These are phyloP conservation scores for Aristolochia contorta DNA, from an alignment of 164 flowering plant genomes.

Conservation along the genomic window DNA sequence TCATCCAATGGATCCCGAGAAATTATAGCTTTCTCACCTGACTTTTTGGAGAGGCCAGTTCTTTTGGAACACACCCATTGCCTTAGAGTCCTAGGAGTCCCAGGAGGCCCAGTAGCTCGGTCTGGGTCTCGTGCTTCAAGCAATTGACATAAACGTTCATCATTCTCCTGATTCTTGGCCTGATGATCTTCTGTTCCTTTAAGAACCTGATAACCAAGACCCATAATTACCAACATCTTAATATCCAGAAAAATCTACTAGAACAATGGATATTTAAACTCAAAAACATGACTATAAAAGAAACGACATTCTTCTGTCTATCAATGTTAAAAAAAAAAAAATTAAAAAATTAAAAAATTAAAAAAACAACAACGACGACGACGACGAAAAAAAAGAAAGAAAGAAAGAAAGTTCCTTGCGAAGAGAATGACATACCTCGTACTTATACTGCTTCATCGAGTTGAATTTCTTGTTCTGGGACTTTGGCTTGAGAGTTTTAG, in stretches of 20 bases:
- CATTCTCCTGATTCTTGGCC: conserved; percentile 16
- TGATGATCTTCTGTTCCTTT: conserved; percentile 9
- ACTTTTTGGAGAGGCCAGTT: conserved; percentile 33
- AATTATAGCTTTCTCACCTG: conserved; percentile 13
- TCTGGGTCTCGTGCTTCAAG: conserved; percentile 19
- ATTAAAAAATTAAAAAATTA: background rate
- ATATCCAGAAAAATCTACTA: too few species aligned
- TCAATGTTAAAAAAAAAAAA: too few species aligned
- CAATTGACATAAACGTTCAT: conserved; percentile 13
- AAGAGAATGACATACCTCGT: conserved; percentile 31
- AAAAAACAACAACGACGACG: too few species aligned
- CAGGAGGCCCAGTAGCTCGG: conserved; percentile 20
- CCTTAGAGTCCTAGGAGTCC: conserved; percentile 29
- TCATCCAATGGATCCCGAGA: conserved; percentile 18
- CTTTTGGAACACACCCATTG: conserved; percentile 55
- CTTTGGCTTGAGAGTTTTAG: conserved; percentile 27
- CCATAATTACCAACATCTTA: background rate
- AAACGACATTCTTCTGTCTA: background rate
- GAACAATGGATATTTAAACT: too few species aligned
- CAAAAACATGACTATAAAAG: background rate
- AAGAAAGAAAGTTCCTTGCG: conserved; percentile 1
- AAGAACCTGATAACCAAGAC: conserved; percentile 27
- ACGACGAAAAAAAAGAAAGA: too few species aligned
- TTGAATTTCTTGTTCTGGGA: conserved; percentile 23
- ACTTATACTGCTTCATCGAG: conserved; percentile 17